Percentiles rank a stretch among this genome's conserved stretches.
phyloP scores from a whole-genome alignment of 257 asterid genomes.

The Lavandula angustifolia region DNA sequence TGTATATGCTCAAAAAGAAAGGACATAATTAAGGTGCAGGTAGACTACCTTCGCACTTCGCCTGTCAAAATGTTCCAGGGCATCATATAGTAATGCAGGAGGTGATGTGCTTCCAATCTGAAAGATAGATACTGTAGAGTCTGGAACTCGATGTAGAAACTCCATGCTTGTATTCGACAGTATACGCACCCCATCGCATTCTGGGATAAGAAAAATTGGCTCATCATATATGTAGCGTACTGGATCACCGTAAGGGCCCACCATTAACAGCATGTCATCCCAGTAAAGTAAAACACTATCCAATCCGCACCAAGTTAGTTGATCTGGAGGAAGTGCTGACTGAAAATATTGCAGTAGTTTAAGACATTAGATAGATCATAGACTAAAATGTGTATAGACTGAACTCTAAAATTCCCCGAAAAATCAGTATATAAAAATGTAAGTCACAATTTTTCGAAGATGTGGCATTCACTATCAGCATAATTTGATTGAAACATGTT shows the following conservation, averaged over 20 bases:
- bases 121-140: slow-evolving; percentile 89
- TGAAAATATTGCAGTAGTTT: slow-evolving; percentile 35
- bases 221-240: slow-evolving; percentile 90
- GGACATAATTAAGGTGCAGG: slow-evolving; percentile 17
- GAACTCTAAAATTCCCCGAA: neutral
- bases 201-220: slow-evolving; percentile 82
- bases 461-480: neutral
- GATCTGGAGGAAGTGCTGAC: slow-evolving; percentile 95
- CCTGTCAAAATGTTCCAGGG: slow-evolving; percentile 93
- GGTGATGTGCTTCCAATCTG: slow-evolving; percentile 95
- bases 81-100: slow-evolving; percentile 92
- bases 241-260: slow-evolving; percentile 89
- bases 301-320: slow-evolving; percentile 97
- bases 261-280: slow-evolving; percentile 97
- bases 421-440: slow-evolving; percentile 11
- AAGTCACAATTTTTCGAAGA: neutral
- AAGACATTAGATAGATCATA: slow-evolving; percentile 27
- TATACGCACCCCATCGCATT: slow-evolving; percentile 90
- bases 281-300: slow-evolving; percentile 88
- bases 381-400: slow-evolving; percentile 2
- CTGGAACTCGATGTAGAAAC: slow-evolving; percentile 92
- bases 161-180: slow-evolving; percentile 83
- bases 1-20: neutral
- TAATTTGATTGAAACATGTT: neutral
- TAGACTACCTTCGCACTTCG: slow-evolving; percentile 86